Evolutionary conservation across 2,329 filamentous ascomycete species (phyloP), one percentile per base, ranked within the genome.

Genomic region (Arthroderma sp.): DNA sequence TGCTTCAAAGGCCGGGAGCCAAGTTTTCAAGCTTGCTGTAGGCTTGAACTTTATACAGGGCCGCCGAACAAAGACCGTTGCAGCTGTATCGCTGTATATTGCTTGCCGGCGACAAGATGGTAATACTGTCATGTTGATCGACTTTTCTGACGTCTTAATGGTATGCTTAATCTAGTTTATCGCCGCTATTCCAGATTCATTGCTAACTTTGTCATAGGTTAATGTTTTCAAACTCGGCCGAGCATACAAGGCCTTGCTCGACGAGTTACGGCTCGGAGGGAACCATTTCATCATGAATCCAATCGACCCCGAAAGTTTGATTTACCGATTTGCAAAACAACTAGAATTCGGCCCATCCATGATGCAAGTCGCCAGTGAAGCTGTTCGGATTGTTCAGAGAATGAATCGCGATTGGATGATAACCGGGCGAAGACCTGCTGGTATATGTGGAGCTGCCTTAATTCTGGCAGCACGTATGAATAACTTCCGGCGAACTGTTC

Each of bases 331-430:
- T 59, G 87, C 88, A 42, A 80, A 80, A 48, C 88, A 89, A 60
- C 81, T 98, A 42, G 89, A 98, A 59, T 98, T 98, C 56, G 85
- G 81, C 43, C 72, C 81, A 33, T 76, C 82, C 51, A 88, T 83
- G 10, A 81, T 83, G 59, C 83, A 83, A 53, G 87, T 98, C 9
- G 88, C 87, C 36, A 78, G 84, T 53, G 87, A 95, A 57, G 91
- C 91, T 5, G 80, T 88, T 45, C 80, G 83, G 44, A 82, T 98
- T 43, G 80, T 94, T 45, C 81, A 83, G 61, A 81, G 91, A 49
- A 96, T 98, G 91, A 88, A 85, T 52, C 75, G 85, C 44, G 91
- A 98, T 65, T 96, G 91, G 88, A 96, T 98, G 78, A 82, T 88
- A 39, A 86, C 88, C 60, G 91, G 91, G 55, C 83, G 91, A 57